Conservation (phyloP, 1,139 yeast genomes). For the Blastobotrys indianensis region DNA sequence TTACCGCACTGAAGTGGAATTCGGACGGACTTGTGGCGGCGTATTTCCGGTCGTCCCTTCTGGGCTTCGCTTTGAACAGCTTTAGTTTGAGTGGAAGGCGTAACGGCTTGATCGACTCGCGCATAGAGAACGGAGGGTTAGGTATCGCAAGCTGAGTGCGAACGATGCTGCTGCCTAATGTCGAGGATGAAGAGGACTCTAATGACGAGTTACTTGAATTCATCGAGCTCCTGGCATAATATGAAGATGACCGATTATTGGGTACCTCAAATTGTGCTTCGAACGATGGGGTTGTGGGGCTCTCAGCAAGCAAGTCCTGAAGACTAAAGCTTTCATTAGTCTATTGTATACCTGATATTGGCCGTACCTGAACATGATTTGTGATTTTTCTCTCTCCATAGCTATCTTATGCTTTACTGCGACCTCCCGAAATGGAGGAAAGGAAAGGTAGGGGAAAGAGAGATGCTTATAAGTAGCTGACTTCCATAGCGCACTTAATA, state of each 20-base stretch:
- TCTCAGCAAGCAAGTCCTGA: conserved; percentile 12
- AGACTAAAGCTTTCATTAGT: conserved; percentile 7
- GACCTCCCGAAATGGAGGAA: no score
- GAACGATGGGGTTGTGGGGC: conserved; percentile 13
- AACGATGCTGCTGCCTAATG: background rate
- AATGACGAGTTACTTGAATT: background rate
- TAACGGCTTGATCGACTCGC: conserved; percentile 7
- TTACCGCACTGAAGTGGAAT: no score
- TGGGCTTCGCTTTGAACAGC: conserved; percentile 7
- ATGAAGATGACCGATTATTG: background rate
- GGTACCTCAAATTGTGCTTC: conserved; percentile 4
- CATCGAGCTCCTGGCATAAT: background rate
- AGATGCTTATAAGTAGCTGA: no score
- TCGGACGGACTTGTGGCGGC: no score
- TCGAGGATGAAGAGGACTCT: background rate
- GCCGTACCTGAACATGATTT: conserved; percentile 12
- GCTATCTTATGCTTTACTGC: no score
- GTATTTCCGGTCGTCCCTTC: no score
- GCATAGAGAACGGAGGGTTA: background rate
- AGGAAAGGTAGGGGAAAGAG: no score
- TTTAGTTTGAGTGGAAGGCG: conserved; percentile 7
- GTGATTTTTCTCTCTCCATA: background rate
- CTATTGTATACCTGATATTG: background rate
- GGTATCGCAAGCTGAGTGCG: conserved; percentile 8
- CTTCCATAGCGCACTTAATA: no score